These are phyloP conservation scores for Polytrichum commune DNA, from an alignment of 225 moss, liverwort and hornwort species.

Conservation along the genomic window DNA sequence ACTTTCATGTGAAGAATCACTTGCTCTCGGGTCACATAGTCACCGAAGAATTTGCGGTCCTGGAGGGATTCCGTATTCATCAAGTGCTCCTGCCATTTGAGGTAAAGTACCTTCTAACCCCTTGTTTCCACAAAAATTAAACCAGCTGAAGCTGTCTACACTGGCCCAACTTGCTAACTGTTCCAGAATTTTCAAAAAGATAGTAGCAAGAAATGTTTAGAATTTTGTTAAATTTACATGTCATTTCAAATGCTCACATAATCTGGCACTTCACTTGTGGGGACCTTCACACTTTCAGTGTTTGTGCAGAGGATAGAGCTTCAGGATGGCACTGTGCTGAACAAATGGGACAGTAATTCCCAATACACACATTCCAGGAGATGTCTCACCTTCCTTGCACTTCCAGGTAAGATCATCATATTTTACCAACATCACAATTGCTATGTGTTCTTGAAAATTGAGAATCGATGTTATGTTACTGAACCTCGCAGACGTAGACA, in stretches of 20 bases:
- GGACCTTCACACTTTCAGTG: background rate
- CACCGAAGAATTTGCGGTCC: constrained; percentile 29
- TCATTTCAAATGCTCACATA: background rate
- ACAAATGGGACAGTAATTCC: constrained; percentile 28
- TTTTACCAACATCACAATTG: too few species aligned
- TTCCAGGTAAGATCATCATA: constrained; percentile 33
- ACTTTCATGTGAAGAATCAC: constrained; percentile 42
- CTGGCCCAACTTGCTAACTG: background rate
- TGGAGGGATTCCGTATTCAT: constrained; percentile 53
- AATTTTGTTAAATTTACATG: background rate
- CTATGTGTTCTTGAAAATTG: too few species aligned
- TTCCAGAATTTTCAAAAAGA: background rate
- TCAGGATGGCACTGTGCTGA: constrained; percentile 42
- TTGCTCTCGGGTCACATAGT: constrained; percentile 43
- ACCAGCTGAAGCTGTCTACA: background rate
- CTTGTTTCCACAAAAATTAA: background rate
- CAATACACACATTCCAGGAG: constrained; percentile 33
- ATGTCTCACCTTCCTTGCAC: constrained; percentile 58
- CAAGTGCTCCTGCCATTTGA: constrained; percentile 55
- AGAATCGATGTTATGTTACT: too few species aligned
- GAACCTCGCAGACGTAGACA: too few species aligned
- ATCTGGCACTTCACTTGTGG: background rate
- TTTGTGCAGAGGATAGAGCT: constrained; percentile 37
- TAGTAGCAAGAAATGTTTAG: background rate
- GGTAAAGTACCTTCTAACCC: constrained; percentile 32